Evolutionary conservation across 352 stramenopile genomes (phyloP).

Genomic region (Phytophthora constricta): DNA sequence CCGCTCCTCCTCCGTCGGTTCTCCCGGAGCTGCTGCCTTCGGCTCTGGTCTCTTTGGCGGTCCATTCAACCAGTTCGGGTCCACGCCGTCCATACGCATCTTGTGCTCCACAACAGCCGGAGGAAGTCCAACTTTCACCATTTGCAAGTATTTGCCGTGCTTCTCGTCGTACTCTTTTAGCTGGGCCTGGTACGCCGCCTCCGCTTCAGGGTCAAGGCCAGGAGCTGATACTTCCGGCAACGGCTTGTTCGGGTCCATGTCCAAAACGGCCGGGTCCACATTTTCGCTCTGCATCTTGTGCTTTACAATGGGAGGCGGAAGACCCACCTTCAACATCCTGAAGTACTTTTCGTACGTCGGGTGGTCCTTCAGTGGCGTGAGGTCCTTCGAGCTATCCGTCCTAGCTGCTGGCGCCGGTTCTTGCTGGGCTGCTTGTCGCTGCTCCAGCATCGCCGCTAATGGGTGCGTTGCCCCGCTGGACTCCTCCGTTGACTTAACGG

Average conservation of each 20-base stretch:
- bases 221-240: conserved; percentile 31
- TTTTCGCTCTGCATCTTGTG: conserved; percentile 80
- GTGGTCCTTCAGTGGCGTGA: conserved; percentile 64
- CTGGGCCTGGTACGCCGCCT: conserved; percentile 56
- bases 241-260: conserved; percentile 68
- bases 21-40: conserved; percentile 23
- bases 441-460: conserved; percentile 53
- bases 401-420: conserved; percentile 9
- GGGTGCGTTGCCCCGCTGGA: conserved; percentile 23
- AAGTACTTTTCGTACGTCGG: conserved; percentile 82
- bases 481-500: conserved; percentile 10
- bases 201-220: conserved; percentile 40
- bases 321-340: conserved; percentile 83
- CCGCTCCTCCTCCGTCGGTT: conserved; percentile 57
- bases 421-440: conserved; percentile 35
- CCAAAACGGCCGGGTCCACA: conserved; percentile 65
- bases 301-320: conserved; percentile 67
- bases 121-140: conserved; percentile 83
- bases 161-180: conserved; percentile 76
- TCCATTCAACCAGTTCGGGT: conserved; percentile 67
- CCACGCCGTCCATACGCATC: conserved; percentile 82
- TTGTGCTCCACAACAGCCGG: conserved; percentile 78
- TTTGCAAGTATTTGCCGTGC: conserved; percentile 74
- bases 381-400: conserved; percentile 24
- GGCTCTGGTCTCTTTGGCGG: conserved; percentile 46